Percentiles rank a stretch among this genome's conserved stretches.
phyloP scores from a whole-genome alignment of 805 yeast genomes.

The Sugiyamaella qingdaonensis region DNA sequence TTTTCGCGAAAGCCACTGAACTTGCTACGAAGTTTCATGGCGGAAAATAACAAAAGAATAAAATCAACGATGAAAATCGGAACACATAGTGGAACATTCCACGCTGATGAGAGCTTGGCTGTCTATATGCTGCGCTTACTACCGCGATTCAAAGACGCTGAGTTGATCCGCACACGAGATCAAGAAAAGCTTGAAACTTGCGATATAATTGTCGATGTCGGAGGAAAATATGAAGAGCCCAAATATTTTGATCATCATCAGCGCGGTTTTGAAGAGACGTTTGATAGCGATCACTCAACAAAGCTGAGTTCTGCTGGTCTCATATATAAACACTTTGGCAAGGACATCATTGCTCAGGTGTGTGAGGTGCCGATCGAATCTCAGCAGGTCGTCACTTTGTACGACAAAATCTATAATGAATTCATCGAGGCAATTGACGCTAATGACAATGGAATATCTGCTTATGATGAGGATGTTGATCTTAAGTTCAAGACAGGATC shows the following conservation, averaged over 20 bases:
- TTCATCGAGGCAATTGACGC: slow-evolving; percentile 93
- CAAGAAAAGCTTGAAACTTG: slow-evolving; percentile 77
- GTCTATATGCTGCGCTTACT: slow-evolving; percentile 75
- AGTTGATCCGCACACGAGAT: slow-evolving; percentile 77
- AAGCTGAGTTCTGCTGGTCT: slow-evolving; percentile 92
- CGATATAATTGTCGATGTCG: slow-evolving; percentile 92
- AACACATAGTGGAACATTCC: slow-evolving; percentile 79
- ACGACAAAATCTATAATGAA: slow-evolving; percentile 73
- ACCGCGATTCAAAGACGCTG: slow-evolving; percentile 63
- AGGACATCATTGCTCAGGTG: slow-evolving; percentile 41
- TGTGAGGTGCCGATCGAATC: slow-evolving; percentile 39
- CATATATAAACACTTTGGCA: slow-evolving; percentile 62
- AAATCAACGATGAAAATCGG: slow-evolving; percentile 56
- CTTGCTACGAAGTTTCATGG: no score
- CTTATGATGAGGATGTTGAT: slow-evolving; percentile 53
- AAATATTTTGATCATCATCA: slow-evolving; percentile 96
- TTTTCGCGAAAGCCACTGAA: no score
- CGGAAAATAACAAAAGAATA: slow-evolving; percentile 11
- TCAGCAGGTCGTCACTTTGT: slow-evolving; percentile 57
- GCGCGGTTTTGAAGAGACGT: slow-evolving; percentile 78
- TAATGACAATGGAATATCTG: slow-evolving; percentile 87
- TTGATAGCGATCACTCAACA: slow-evolving; percentile 59
- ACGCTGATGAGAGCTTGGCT: slow-evolving; percentile 95
- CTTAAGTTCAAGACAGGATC: slow-evolving; percentile 68
- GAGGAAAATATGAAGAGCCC: slow-evolving; percentile 81